Evolutionary conservation across 2,329 filamentous ascomycete genomes (phyloP), one percentile per base, ranked within the genome.

Genomic region (Phaeoacremonium minimum): DNA sequence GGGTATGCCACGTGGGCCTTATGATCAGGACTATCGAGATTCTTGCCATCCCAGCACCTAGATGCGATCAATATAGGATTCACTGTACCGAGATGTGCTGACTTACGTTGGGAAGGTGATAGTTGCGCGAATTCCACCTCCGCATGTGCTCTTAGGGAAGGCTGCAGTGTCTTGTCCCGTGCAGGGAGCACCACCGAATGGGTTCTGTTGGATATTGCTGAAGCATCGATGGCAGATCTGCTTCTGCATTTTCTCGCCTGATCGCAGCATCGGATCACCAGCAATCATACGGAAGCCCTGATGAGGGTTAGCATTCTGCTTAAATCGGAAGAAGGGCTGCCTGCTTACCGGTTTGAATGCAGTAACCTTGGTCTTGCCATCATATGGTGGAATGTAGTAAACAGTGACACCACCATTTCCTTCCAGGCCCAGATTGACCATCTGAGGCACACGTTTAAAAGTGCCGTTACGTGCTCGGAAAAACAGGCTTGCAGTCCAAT

Each of bases 41-140:
- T 64, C 28, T 60, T 59, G 28, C 75, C 75, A 42, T 78, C 64
- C 74, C 75, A 78, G 60, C 74, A 78, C 13, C 49, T 51, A 73
- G 6, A 9, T 26, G n/a, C 22, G n/a, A 26, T 26, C 17, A 11
- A n/a, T 8, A n/a, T 30, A n/a, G n/a, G n/a, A n/a, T 51, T 51
- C 18, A 56, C 50, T 15, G 2, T 15, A n/a, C 28, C 4, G 30
- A 4, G 30, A 12, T 9, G 9, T 18, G 26, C 7, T 2, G 22
- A 50, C 54, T 43, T 13, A 60, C 53, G 55, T 52, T 4, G 58
- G 58, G 47, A 67, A 67, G 30, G 63, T 58, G 31, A 66, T 52
- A 13, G 63, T 60, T 3, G 61, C 58, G 52, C 65, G 62, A 39
- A 66, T 66, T 17, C 64, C 63, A 9, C 58, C 58, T 11, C 52